Evolutionary conservation across 2,329 filamentous ascomycete genomes (phyloP), one percentile per base, ranked within the genome.

Genomic region (Epichloe hybrida): DNA sequence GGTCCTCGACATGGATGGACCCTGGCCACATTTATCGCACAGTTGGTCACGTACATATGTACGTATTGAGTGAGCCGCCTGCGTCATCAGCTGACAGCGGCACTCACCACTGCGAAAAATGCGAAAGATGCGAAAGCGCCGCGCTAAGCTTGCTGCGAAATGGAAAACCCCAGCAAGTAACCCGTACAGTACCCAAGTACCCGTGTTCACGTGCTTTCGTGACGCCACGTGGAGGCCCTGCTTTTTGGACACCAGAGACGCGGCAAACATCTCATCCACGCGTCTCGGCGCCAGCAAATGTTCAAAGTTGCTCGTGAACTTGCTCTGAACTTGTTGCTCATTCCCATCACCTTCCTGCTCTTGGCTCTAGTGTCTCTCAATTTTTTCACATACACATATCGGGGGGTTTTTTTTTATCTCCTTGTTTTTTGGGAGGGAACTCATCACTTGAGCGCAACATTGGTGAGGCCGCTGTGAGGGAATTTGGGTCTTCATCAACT

Each of bases 151-250:
- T 27, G 27, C 27, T 27, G 23, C 27, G 27, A 27, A 31, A n/a
- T n/a, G n/a, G n/a, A n/a, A n/a, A n/a, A n/a, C n/a, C n/a, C n/a
- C n/a, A n/a, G n/a, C n/a, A n/a, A n/a, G n/a, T n/a, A n/a, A n/a
- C n/a, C n/a, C n/a, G n/a, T n/a, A n/a, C n/a, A n/a, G n/a, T n/a
- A n/a, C n/a, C n/a, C n/a, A n/a, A n/a, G n/a, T n/a, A n/a, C n/a
- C n/a, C n/a, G n/a, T n/a, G n/a, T n/a, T n/a, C n/a, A 50, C 49
- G 49, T 50, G 49, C 35, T 46, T 46, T 50, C 42, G 49, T 21
- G 49, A 44, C 47, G 38, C 31, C 15, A 13, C 47, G 20, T 39
- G 34, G 4, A 17, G 20, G 20, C 11, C 40, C 20, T 21, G 31
- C 31, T 31, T 31, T n/a, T n/a, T n/a, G n/a, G n/a, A n/a, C n/a